Evolutionary conservation across 1,284 basidiomycete species (phyloP).

Genomic region (Microbotryum violaceum): DNA sequence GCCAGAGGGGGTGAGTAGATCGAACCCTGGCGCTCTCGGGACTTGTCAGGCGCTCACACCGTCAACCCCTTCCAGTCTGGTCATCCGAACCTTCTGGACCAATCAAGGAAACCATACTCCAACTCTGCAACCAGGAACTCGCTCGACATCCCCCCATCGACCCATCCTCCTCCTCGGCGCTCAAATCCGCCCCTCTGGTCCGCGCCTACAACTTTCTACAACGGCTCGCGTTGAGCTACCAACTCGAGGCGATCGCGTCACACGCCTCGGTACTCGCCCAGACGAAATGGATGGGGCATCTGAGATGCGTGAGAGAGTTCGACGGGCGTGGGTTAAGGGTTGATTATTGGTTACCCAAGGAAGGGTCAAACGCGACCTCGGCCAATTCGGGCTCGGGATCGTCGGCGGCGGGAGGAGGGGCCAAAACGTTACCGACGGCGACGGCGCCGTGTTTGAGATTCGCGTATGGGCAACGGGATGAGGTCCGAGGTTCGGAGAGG

Average conservation of each 20-base stretch:
- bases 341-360: conserved; percentile 17
- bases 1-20: conserved; percentile 16
- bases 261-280: conserved; percentile 12
- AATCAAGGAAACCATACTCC: conserved; percentile 37
- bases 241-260: conserved; percentile 23
- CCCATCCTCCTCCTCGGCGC: neutral
- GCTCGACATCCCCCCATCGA: conserved; percentile 47
- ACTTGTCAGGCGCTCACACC: no score
- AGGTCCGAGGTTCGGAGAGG: no score
- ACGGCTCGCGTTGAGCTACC: conserved; percentile 25
- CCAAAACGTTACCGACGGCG: no score
- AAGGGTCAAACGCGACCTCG: no score
- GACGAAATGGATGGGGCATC: conserved; percentile 16
- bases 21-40: no score
- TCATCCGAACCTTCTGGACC: conserved; percentile 31
- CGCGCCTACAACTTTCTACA: conserved; percentile 27
- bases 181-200: neutral
- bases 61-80: conserved; percentile 24
- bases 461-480: no score
- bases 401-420: no score
- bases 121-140: conserved; percentile 53
- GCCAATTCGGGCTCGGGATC: no score
- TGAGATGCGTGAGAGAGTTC: conserved; percentile 14
- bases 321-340: conserved; percentile 7
- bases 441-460: no score